Base-by-base conservation (phyloP, 2,329 filamentous ascomycete species). In the Nectriaceae sp. region DNA sequence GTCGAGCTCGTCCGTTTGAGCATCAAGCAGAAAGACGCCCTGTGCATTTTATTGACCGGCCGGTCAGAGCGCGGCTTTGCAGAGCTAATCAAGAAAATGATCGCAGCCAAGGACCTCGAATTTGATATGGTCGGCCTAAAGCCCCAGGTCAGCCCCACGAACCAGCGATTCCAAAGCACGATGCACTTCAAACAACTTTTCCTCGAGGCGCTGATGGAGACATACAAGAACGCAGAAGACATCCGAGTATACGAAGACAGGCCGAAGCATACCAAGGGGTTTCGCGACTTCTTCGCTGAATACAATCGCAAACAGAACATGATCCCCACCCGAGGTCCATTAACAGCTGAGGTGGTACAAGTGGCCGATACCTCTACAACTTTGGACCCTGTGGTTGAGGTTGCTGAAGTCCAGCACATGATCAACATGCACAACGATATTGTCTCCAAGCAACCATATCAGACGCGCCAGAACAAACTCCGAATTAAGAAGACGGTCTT, bases 171-270 rank as follows among this genome's bases (percentile, higher is more conserved):
- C 65, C 68, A 74, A 43, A 90, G 78, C 62, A 99, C 94, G 3
- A 94, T 97, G 85, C 74, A 83, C 21, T 99, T 96, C 78, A 99
- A 99, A 74, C 89, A 96, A 65, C 76, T 83, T 33, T 90, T 97
- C 61, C 80, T 99, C 21, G 80, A 83, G 54, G 82, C 88, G 20
- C 74, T 97, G 45, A 82, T 97, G 72, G 85, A 90, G 70, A 97
- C 93, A 21, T 97, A 97, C 71, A 82, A 78, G 53, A 69, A 84
- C 36, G 90, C 93, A 3, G 81, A 87, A n/a, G 91, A 96, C 62
- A 87, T 97, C 46, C 83, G 87, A 69, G 78, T 88, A 40, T 88
- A 88, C 65, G 85, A 88, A 62, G 85, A 88, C 60, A 75, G 85
- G 4, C 72, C 77, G 3, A 81, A 79, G 58, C 85, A 88, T 65